Evolutionary conservation across 148 eudicot genomes (phyloP), one percentile per base, ranked within the genome.

Genomic region (Nepenthes gracilis): DNA sequence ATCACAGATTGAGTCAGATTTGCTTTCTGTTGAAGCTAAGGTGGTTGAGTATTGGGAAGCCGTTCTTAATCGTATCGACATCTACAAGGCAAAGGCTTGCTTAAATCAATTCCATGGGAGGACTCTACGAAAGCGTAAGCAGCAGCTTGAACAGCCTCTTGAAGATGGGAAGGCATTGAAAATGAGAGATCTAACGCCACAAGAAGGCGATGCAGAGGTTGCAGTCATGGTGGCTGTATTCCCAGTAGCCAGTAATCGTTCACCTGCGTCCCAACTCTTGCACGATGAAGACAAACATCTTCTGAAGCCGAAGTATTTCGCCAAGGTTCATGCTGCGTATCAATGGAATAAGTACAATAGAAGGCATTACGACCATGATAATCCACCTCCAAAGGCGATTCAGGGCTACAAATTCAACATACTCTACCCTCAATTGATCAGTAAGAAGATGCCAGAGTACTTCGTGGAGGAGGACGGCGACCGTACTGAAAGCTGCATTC

Each of bases 291-390:
- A 91, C 58, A 87, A 87, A 61, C 89, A 90, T 5, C 97, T 93
- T 1, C 77, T 96, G 69, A 91, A 91, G 67, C 97, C 97, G 1
- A 91, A 91, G 73, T 87, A 87, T 70, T 91, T 91, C 56, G 87
- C 87, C 52, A 89, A 89, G 47, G 96, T 91, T 57, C 97, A 91
- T 68, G 87, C 97, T 32, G 92, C 96, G 35, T 91, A 91, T 52
- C 93, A 87, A 70, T 91, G 97, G 97, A 91, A 91, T 64, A 91
- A 91, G 55, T 91, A 87, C 79, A 91, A 91, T 72, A 96, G 80
- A 62, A 87, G 89, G 15, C 97, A 91, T 62, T 91, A 91, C 64
- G 96, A 91, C 66, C 92, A 87, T 9, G 97, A 91, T 70, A 87
- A 85, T 48, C 96, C 93, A 12, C 96, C 97, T 51, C 96, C 97